Percentiles rank a stretch among this genome's conserved stretches.
Conservation (phyloP, 2,329 filamentous ascomycete genomes). For the Plectosphaerella cucumerina region DNA sequence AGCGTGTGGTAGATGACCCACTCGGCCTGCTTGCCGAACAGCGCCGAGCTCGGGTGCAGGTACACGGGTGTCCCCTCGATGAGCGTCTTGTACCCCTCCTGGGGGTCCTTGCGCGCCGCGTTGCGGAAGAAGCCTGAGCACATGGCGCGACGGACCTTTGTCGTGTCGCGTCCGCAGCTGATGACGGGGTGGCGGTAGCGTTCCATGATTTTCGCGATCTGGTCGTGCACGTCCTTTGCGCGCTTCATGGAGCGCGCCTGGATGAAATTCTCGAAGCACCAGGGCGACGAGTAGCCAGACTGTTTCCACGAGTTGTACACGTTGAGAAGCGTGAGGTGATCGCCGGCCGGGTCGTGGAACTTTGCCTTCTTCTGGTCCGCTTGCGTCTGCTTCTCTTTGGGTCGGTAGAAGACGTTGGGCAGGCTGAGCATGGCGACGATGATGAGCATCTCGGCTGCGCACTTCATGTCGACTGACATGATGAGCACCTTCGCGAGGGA, state of each 20-base stretch:
- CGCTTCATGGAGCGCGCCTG: slow-evolving; percentile 85
- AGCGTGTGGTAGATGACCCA: slow-evolving; percentile 93
- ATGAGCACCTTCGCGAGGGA: slow-evolving; percentile 88
- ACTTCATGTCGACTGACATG: slow-evolving; percentile 78
- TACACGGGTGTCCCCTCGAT: slow-evolving; percentile 94
- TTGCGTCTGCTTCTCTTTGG: slow-evolving; percentile 94
- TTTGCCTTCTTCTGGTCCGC: slow-evolving; percentile 97
- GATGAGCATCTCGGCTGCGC: slow-evolving; percentile 88
- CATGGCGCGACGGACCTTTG: slow-evolving; percentile 81
- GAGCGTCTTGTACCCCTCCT: slow-evolving; percentile 96
- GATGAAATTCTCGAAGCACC: slow-evolving; percentile 98
- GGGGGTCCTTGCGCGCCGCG: slow-evolving; percentile 87
- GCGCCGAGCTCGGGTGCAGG: slow-evolving; percentile 83
- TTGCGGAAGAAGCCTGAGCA: slow-evolving; percentile 97
- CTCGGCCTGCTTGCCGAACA: slow-evolving; percentile 94
- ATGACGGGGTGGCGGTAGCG: slow-evolving; percentile 79
- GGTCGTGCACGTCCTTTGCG: slow-evolving; percentile 87
- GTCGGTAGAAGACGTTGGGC: slow-evolving; percentile 84
- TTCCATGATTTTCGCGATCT: slow-evolving; percentile 90
- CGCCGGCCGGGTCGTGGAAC: slow-evolving; percentile 91
- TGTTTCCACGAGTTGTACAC: slow-evolving; percentile 98
- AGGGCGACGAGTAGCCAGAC: slow-evolving; percentile 74
- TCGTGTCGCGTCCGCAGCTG: slow-evolving; percentile 83
- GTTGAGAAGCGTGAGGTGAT: slow-evolving; percentile 91
- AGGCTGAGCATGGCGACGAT: slow-evolving; percentile 95